Evolutionary conservation across 2,329 filamentous ascomycete species (phyloP), one percentile per base, ranked within the genome.

Genomic region (Fusarium succisae): DNA sequence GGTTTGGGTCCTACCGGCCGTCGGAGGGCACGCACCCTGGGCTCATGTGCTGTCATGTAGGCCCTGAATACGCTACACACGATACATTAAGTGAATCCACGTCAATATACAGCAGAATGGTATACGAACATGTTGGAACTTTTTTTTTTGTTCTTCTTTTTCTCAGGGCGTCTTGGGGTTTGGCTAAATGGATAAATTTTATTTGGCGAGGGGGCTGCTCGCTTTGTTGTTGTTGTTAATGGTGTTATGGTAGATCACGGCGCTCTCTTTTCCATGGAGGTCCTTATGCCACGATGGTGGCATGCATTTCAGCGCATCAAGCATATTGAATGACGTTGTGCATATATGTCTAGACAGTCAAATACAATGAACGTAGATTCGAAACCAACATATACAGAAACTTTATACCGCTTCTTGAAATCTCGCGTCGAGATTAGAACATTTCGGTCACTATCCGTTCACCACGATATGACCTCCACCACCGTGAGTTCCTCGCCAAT

Each of bases 11-110:
- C 84, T 28, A 86, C 83, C 9, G 86, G 89, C 32, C 87, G 91
- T 43, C 87, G 91, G 67, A 87, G 90, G 65, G 91, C 91, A 22
- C 87, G 91, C 76, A 93, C 91, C 43, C 86, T 90, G 81, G 90
- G 71, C n/a, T 82, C 85, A 35, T 93, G 91, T 80, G 79, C 82
- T 48, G 84, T 93, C 64, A 93, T 93, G 91, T 93, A 84, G 90
- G 45, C 37, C 24, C 28, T 26, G n/a, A 30, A 56, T 35, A 56
- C 35, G 43, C 56, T 32, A 55, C 58, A 43, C 24, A 71, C 45
- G 50, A 63, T 35, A 51, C n/a, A 56, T 35, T 18, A 28, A 47
- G 53, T 39, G 28, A 50, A 37, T 54, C 45, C 44, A 56, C 59
- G 26, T 13, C 53, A 47, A 44, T 47, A 58, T 45, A 61, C 64